Evolutionary conservation across 768 basidiomycete species (phyloP), one percentile per base, ranked within the genome.

Genomic region (Podaxis sp.): DNA sequence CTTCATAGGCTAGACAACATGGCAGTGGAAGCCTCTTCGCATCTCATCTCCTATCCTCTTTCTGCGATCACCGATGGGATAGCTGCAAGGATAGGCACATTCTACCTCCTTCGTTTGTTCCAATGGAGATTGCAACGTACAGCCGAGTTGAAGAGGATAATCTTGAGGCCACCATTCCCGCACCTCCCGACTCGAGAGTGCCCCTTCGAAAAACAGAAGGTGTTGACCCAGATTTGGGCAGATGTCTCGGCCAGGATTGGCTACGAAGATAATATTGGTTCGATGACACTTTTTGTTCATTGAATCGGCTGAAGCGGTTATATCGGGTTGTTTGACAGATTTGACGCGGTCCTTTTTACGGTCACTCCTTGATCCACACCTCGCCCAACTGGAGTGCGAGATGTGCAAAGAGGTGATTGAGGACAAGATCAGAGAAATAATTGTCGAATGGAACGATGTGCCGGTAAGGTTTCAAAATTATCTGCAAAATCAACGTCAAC

Each of bases 141-240:
- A 8, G 27, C 38, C 1, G 57, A 61, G 11, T n/a, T 66, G 4
- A 66, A 61, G 33, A 22, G 47, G 11, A 63, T 66, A 49, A 13
- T 66, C 24, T 3, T 64, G 11, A 59, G 41, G 3, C 46, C 67
- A 6, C 64, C 55, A 2, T 37, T 40, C 9, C 40, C 62, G 4
- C 67, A 68, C 38, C 57, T 55, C 2, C 47, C 61, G 24, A 65
- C 63, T 6, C 36, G 55, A 11, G 43, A 62, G 27, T 67, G 67
- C 47, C 24, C 13, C 17, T 55, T 63, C 7, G 43, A 37, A 2
- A 37, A 64, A 13, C 64, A 65, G 49, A 60, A 38, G 51, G 38
- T 41, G 17, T 29, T 62, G 24, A 56, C 12, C 0, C 49, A 60
- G 5, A 51, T 53, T 1, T 67, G 64, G 66, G 64, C 64, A 8